Percentiles rank a stretch among this genome's conserved stretches.
Conservation (phyloP, 495 filamentous ascomycete genomes). For the Rhizodiscina lignyota region DNA sequence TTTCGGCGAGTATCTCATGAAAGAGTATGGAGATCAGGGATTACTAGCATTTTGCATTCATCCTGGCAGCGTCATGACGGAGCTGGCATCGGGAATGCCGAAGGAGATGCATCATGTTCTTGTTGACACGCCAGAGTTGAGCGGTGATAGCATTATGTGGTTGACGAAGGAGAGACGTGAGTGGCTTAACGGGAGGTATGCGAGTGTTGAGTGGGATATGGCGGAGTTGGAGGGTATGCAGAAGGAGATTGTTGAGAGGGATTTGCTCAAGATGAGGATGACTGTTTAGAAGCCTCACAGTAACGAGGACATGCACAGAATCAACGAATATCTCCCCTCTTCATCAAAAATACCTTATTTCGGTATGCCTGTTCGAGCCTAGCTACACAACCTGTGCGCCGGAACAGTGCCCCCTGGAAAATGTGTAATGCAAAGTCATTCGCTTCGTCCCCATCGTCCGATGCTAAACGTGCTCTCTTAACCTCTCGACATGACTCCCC, state of each 20-base stretch:
- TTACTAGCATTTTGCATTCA: background rate
- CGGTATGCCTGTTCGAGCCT: too few species aligned
- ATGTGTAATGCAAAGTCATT: too few species aligned
- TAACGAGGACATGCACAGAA: too few species aligned
- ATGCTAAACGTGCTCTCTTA: constrained; percentile 7
- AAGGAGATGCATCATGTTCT: background rate
- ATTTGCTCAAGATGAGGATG: constrained; percentile 1
- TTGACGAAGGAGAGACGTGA: background rate
- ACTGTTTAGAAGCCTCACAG: background rate
- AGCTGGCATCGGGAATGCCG: background rate
- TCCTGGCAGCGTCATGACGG: background rate
- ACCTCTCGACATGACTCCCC: constrained; percentile 76
- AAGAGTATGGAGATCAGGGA: background rate
- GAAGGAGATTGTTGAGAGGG: constrained; percentile 1
- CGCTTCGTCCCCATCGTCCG: constrained; percentile 4
- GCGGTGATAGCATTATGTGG: background rate
- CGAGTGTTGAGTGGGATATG: constrained; percentile 1
- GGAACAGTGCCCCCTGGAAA: too few species aligned
- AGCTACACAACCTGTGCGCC: too few species aligned
- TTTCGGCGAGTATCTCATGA: background rate
- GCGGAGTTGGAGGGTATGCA: background rate
- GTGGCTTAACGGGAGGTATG: constrained; percentile 1
- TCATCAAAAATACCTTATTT: too few species aligned
- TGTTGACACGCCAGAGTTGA: background rate
- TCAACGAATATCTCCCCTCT: too few species aligned